phyloP scores from a whole-genome alignment of 345 rosid species.

The Draba incana region DNA sequence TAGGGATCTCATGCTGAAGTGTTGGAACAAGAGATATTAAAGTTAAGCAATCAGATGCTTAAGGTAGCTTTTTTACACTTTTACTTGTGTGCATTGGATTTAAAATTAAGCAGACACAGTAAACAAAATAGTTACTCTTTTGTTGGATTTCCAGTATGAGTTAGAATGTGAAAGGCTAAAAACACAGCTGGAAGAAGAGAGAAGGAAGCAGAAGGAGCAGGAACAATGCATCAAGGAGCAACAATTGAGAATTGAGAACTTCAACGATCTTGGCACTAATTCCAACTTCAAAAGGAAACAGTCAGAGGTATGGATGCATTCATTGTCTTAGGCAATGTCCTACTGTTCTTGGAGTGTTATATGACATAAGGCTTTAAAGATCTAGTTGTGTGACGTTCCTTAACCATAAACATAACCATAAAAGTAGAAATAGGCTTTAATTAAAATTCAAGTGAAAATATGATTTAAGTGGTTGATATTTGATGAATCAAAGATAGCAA shows the following conservation, averaged over 20 bases:
- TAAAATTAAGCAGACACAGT: slow-evolving; percentile 9
- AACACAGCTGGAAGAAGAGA: slow-evolving; percentile 83
- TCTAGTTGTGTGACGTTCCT: neutral
- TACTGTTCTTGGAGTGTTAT: neutral
- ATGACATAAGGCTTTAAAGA: neutral
- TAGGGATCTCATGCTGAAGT: slow-evolving; percentile 94
- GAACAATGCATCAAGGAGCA: slow-evolving; percentile 71
- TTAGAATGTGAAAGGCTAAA: slow-evolving; percentile 85
- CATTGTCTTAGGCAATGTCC: neutral
- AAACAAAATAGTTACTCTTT: slow-evolving; percentile 15
- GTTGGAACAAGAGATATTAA: slow-evolving; percentile 86
- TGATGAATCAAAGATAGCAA: neutral
- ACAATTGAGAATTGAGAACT: slow-evolving; percentile 66
- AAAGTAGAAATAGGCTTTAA: neutral
- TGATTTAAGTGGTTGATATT: neutral
- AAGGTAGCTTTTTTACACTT: slow-evolving; percentile 52
- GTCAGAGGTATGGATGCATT: slow-evolving; percentile 56
- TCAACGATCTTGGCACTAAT: slow-evolving; percentile 47
- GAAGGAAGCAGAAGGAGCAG: slow-evolving; percentile 71
- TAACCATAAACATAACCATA: neutral
- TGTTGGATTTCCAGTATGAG: slow-evolving; percentile 68
- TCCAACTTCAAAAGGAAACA: slow-evolving; percentile 58
- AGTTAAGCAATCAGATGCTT: slow-evolving; percentile 87
- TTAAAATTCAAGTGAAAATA: neutral
- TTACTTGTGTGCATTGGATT: neutral